Percentiles rank a stretch among this genome's conserved stretches.
Conservation (phyloP, 139 green algal species). For the Micromonas pusilla region DNA sequence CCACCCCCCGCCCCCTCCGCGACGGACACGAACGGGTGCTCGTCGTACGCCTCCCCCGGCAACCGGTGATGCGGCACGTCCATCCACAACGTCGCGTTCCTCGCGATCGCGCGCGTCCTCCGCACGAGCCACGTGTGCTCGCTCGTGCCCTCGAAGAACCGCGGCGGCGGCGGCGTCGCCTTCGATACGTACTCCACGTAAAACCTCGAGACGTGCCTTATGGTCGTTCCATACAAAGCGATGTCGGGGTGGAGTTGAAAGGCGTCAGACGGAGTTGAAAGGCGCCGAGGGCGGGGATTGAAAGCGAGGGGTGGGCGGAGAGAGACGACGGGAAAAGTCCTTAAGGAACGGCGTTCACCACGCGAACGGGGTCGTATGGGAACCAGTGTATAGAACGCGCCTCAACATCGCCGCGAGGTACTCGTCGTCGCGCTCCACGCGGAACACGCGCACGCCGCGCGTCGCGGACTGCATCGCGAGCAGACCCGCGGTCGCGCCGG, state of each 20-base stretch:
- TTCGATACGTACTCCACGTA: conserved; percentile 20
- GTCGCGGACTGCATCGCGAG: conserved; percentile 56
- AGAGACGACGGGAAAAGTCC: too few species aligned
- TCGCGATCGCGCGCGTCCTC: conserved; percentile 10
- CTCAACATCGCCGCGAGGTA: conserved; percentile 50
- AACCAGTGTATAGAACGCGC: too few species aligned
- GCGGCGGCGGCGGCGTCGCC: background rate
- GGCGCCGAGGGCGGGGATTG: too few species aligned
- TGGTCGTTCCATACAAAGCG: too few species aligned
- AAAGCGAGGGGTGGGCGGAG: too few species aligned
- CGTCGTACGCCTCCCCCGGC: conserved; percentile 1
- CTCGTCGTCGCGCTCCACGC: conserved; percentile 45
- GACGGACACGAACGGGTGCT: background rate
- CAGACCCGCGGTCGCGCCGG: conserved; percentile 40
- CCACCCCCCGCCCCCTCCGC: too few species aligned
- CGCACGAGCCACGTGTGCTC: background rate
- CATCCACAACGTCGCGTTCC: background rate
- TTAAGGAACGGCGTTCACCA: too few species aligned
- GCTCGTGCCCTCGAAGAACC: background rate
- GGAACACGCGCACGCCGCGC: conserved; percentile 49
- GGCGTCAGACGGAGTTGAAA: too few species aligned
- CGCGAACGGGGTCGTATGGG: too few species aligned
- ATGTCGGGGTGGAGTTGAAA: too few species aligned
- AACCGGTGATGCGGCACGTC: background rate
- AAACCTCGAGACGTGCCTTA: too few species aligned